Base-by-base conservation (phyloP, 805 yeast species). In the Wickerhamiella kurtzmanii region DNA sequence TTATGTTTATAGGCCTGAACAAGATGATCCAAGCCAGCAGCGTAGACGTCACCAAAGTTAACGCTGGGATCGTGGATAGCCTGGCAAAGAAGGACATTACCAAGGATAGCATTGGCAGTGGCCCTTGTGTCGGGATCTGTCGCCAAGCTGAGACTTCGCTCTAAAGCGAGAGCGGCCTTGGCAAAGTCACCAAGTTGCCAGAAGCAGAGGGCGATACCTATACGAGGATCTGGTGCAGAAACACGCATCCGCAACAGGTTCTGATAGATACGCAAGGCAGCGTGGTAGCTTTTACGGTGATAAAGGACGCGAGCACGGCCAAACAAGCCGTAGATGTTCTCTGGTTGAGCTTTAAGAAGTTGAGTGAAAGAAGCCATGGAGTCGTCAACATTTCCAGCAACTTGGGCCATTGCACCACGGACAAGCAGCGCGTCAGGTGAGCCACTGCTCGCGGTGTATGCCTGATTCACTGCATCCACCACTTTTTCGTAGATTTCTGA, bases 171-270 rank as follows among this genome's bases (percentile, higher is more conserved):
- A 4, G 73, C 59, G 0, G 98, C 97, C 68, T 85, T 74, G 44
- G 73, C 74, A 52, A 76, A 74, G 61, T 85, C 94, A 45, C 81
- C 81, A 51, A 92, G 67, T 50, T 76, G 76, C 96, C 96, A 92
- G 60, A 80, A 89, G 63, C 96, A 88, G 53, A 92, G 67, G 35
- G 98, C 99, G 50, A 89, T 77, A 22, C 97, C 99, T 50, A 92
- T 74, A 63, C 99, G 73, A 17, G 96, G 94, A 65, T 89, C 61
- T 2, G 96, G 96, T 6, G 9, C 11, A 25, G 32, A 25, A 11
- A 25, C 32, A 51, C 86, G 80, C 44, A 79, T 69, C 32, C 80
- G 72, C 53, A 92, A 69, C 5, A 83, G 79, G 53, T 81, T 82
- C 68, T 92, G 99, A 64, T 84, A 92, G 28, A 83, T 62, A 60